Evolutionary conservation across 2,329 filamentous ascomycete species (phyloP).

Genomic region (Huntiella abstrusa): DNA sequence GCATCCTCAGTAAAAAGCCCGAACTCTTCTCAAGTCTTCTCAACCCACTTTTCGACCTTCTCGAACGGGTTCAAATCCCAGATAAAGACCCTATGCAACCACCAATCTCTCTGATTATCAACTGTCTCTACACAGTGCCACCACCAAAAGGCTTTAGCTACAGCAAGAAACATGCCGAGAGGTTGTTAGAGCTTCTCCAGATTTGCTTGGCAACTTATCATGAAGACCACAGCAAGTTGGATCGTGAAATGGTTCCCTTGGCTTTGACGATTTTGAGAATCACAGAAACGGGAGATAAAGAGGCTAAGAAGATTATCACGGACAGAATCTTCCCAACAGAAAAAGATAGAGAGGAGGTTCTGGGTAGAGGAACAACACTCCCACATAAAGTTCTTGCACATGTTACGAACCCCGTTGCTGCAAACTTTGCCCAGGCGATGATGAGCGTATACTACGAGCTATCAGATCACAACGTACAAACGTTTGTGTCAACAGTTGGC

Average conservation of each 20-base stretch:
- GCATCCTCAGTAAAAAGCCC: slow-evolving; percentile 12
- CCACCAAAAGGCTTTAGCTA: slow-evolving; percentile 12
- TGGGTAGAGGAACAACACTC: slow-evolving; percentile 58
- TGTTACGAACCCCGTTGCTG: slow-evolving; percentile 52
- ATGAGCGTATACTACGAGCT: slow-evolving; percentile 72
- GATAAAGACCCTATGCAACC: slow-evolving; percentile 12
- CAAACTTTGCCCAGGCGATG: slow-evolving; percentile 55
- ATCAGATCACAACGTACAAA: slow-evolving; percentile 59
- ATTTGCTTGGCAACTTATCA: slow-evolving; percentile 5
- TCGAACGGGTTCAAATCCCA: slow-evolving; percentile 10
- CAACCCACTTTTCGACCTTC: slow-evolving; percentile 12
- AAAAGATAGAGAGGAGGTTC: slow-evolving; percentile 54
- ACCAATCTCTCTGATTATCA: slow-evolving; percentile 13
- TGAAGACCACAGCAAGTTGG: slow-evolving; percentile 8
- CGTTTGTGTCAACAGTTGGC: slow-evolving; percentile 77
- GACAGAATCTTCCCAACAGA: slow-evolving; percentile 54
- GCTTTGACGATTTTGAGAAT: slow-evolving; percentile 11
- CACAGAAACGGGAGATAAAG: slow-evolving; percentile 9
- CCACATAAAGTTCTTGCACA: slow-evolving; percentile 60
- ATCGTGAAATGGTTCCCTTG: slow-evolving; percentile 8
- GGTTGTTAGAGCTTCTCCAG: slow-evolving; percentile 4
- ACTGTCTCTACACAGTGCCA: slow-evolving; percentile 13
- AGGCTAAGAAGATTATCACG: slow-evolving; percentile 38
- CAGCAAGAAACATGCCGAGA: slow-evolving; percentile 7
- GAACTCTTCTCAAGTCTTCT: slow-evolving; percentile 12